Evolutionary conservation across 257 asterid species (phyloP).

Genomic region (Solanum medicagineum): DNA sequence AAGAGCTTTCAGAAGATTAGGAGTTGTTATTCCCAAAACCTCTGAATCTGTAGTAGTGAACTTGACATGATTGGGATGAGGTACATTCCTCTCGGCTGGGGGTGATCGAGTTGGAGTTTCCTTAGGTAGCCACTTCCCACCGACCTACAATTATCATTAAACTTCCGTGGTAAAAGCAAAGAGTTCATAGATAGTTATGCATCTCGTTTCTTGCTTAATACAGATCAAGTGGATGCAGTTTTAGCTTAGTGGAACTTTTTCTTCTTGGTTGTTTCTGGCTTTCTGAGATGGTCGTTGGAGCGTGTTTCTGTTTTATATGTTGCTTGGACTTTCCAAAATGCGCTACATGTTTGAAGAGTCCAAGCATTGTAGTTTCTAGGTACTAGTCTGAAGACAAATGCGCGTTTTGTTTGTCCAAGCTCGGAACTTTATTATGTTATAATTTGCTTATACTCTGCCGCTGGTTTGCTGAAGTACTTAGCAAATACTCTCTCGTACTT

Average conservation of each 20-base stretch:
- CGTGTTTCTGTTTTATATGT: not conserved
- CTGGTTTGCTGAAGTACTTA: not conserved
- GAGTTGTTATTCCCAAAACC: too few species aligned
- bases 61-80: not conserved
- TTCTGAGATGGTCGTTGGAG: not conserved
- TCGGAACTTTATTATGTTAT: not conserved
- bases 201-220: not conserved
- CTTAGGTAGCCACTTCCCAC: not conserved
- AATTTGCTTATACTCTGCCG: not conserved
- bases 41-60: too few species aligned
- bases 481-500: not conserved
- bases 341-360: not conserved
- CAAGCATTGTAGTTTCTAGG: not conserved
- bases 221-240: not conserved
- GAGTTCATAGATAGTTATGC: not conserved
- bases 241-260: not conserved
- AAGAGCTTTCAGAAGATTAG: too few species aligned
- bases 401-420: not conserved
- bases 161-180: not conserved
- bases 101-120: not conserved
- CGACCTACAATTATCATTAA: not conserved
- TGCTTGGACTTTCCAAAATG: not conserved
- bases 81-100: not conserved
- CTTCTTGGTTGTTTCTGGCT: not conserved
- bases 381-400: not conserved